These are phyloP conservation scores for Piper longum DNA, from an alignment of 164 flowering plant genomes.

Conservation along the genomic window DNA sequence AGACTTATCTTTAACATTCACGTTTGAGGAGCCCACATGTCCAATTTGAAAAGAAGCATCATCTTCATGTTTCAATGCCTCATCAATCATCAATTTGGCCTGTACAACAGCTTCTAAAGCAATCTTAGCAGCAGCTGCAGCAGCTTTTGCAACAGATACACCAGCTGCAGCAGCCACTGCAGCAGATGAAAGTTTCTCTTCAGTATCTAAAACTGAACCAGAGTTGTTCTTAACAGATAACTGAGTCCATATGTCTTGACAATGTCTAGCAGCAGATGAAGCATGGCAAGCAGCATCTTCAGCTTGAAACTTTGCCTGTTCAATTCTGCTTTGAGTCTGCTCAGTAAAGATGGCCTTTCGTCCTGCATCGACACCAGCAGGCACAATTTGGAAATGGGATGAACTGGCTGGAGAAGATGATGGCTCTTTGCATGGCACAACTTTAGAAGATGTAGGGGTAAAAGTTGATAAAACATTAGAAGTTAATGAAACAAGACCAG, in stretches of 20 bases:
- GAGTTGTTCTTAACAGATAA: slow-evolving; percentile 46
- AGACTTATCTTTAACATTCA: slow-evolving; percentile 31
- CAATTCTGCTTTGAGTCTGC: slow-evolving; percentile 38
- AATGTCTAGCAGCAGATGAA: slow-evolving; percentile 48
- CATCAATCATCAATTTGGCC: slow-evolving; percentile 83
- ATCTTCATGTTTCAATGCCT: slow-evolving; percentile 23
- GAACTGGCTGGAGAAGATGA: slow-evolving; percentile 17
- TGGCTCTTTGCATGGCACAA: slow-evolving; percentile 11
- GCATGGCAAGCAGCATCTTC: slow-evolving; percentile 70
- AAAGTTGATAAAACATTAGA: slow-evolving; percentile 20
- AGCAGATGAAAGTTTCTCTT: slow-evolving; percentile 61
- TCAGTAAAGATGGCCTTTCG: slow-evolving; percentile 29
- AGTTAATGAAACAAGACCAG: slow-evolving; percentile 20
- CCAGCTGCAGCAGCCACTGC: slow-evolving; percentile 84
- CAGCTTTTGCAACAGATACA: slow-evolving; percentile 94
- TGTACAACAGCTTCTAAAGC: slow-evolving; percentile 90
- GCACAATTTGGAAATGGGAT: slow-evolving; percentile 15
- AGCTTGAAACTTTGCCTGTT: slow-evolving; percentile 68
- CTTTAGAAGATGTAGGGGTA: slow-evolving; percentile 11
- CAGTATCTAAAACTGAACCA: slow-evolving; percentile 38
- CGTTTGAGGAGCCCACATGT: slow-evolving; percentile 18
- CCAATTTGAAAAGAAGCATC: background rate
- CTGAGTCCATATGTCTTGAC: slow-evolving; percentile 59
- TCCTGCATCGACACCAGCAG: slow-evolving; percentile 13
- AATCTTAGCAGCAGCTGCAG: slow-evolving; percentile 92